Percentiles rank a stretch among this genome's conserved stretches.
These are phyloP conservation scores for Brassica incana DNA, from an alignment of 345 rosid genomes.

Conservation along the genomic window DNA sequence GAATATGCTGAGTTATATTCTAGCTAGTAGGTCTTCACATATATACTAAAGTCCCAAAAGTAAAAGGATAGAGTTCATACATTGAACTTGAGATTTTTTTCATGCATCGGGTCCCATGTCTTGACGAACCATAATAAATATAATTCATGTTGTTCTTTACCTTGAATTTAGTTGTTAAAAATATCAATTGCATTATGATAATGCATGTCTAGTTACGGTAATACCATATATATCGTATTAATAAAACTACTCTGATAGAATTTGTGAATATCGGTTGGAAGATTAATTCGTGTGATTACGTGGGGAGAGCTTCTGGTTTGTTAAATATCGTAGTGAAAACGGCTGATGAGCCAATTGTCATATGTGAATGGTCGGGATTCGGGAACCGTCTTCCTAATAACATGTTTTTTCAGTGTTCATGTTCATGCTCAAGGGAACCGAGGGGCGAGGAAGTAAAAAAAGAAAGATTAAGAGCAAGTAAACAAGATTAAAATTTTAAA, in stretches of 20 bases:
- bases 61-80: not conserved
- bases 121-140: not conserved
- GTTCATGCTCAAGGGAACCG: not conserved
- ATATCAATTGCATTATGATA: not conserved
- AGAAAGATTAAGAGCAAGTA: not conserved
- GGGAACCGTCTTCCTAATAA: not conserved
- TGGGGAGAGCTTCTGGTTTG: not conserved
- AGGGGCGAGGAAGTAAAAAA: not conserved
- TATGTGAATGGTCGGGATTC: not conserved
- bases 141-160: not conserved
- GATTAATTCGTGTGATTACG: not conserved
- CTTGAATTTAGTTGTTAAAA: not conserved
- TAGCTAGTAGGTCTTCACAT: not conserved
- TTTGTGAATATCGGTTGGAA: not conserved
- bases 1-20: slow-evolving; percentile 23
- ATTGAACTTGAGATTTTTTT: not conserved
- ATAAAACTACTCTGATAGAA: not conserved
- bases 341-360: not conserved
- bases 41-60: not conserved
- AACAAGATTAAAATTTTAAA: not conserved
- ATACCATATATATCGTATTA: not conserved
- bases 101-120: slow-evolving; percentile 9
- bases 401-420: not conserved
- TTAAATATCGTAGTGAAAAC: not conserved
- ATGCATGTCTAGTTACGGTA: not conserved